Base-by-base conservation (phyloP, 192 early-diverging fungal species). In the Backusella morwellensis region DNA sequence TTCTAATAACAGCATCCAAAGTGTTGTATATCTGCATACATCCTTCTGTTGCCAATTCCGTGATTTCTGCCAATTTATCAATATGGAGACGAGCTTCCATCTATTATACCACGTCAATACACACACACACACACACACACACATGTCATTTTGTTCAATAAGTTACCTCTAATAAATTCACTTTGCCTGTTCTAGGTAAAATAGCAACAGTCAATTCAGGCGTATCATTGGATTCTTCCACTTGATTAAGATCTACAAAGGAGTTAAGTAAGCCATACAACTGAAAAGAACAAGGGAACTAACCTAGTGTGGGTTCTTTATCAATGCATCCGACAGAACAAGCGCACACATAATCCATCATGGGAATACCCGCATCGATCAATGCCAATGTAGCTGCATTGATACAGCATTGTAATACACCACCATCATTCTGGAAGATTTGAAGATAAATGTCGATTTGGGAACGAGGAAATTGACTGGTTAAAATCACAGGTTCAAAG, bases 381-480 rank as follows among this genome's bases (percentile, higher is more conserved):
- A 96, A 77, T 1, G 94, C 94, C 86, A 96, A 78, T 9, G 93
- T 96, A 1, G 94, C 89, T 26, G 94, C 94, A 78, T 96, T 96
- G 40, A 95, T 93, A 73, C 91, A 95, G 3, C 92, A 85, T 69
- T 93, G 92, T 36, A 94, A 81, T 21, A 81, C 81, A 44, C 83
- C 97, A 47, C 98, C 98, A 75, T 99, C 98, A 73, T 92, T 88
- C 79, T 99, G 98, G 75, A 99, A 85, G 17, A 98, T 81, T 78
- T 99, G 97, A 34, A 98, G 78, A 77, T 93, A 95, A 47, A 99
- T 93, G 66, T 94, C 93, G 74, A 99, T 97, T 83, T 98, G 94
- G 26, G 96, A 96, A 26, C 95, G 88, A 41, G 96, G 91, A 74
- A 91, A 97, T 35, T 93, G 83, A 41, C 81, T 83, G 4, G 88